Evolutionary conservation across 2,329 filamentous ascomycete species (phyloP).

Genomic region (Curvularia hawaiiensis): DNA sequence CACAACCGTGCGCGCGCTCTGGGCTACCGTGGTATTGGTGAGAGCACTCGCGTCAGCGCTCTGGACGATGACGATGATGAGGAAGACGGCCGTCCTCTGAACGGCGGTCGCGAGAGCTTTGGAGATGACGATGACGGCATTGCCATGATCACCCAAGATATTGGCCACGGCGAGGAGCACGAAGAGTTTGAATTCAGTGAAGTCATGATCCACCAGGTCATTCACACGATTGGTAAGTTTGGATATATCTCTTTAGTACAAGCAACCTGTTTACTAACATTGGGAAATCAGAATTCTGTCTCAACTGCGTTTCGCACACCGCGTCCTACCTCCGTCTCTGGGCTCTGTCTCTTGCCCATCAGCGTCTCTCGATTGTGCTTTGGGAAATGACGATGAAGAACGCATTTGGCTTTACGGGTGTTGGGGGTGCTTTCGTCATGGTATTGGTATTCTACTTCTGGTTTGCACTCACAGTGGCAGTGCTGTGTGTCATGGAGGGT

Average conservation of each 20-base stretch:
- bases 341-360: slow-evolving; percentile 95
- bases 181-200: slow-evolving; percentile 98
- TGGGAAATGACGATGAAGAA: slow-evolving; percentile 94
- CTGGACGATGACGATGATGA: slow-evolving; percentile 78
- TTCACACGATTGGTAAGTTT: slow-evolving; percentile 90
- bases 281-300: slow-evolving; percentile 79
- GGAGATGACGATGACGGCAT: slow-evolving; percentile 80
- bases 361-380: slow-evolving; percentile 93
- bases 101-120: slow-evolving; percentile 68
- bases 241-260: neutral
- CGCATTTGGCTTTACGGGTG: slow-evolving; percentile 70
- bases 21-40: slow-evolving; percentile 92
- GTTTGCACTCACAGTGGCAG: slow-evolving; percentile 81
- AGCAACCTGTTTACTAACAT: slow-evolving; percentile 26
- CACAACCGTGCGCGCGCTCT: slow-evolving; percentile 85
- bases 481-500: slow-evolving; percentile 93
- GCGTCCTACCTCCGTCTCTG: slow-evolving; percentile 98
- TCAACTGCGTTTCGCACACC: slow-evolving; percentile 98
- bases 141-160: slow-evolving; percentile 87
- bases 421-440: slow-evolving; percentile 76
- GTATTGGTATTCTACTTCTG: slow-evolving; percentile 85
- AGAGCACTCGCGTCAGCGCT: slow-evolving; percentile 85
- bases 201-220: slow-evolving; percentile 98
- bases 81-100: slow-evolving; percentile 56
- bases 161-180: slow-evolving; percentile 74